These are phyloP conservation scores for Septoria petroselini DNA, from an alignment of 2,329 filamentous ascomycete species.

Conservation along the genomic window DNA sequence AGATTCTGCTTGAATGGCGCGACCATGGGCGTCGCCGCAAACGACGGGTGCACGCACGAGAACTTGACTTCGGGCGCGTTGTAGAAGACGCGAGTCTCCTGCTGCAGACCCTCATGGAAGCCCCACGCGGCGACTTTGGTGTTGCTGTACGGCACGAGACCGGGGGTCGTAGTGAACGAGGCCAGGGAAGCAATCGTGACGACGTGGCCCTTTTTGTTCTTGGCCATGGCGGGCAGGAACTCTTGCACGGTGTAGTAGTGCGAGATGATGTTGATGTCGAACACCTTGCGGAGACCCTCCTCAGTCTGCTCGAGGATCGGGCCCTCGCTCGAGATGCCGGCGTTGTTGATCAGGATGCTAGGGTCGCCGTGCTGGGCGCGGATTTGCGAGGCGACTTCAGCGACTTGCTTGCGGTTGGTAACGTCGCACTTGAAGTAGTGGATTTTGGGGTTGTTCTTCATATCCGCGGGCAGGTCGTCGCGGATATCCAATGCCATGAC, in stretches of 20 bases:
- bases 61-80: constrained; percentile 45
- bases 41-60: constrained; percentile 44
- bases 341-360: constrained; percentile 51
- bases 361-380: constrained; percentile 44
- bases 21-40: constrained; percentile 43
- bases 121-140: constrained; percentile 53
- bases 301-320: constrained; percentile 48
- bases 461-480: constrained; percentile 35
- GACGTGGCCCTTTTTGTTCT: constrained; percentile 54
- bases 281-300: constrained; percentile 47
- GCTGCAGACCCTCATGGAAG: constrained; percentile 51
- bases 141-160: constrained; percentile 53
- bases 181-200: constrained; percentile 56
- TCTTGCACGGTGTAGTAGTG: constrained; percentile 53
- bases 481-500: constrained; percentile 42
- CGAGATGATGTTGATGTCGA: constrained; percentile 53
- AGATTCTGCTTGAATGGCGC: constrained; percentile 37
- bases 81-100: constrained; percentile 45
- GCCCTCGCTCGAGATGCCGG: constrained; percentile 49
- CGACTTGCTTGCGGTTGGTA: constrained; percentile 48
- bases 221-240: constrained; percentile 53
- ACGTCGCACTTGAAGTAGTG: constrained; percentile 49
- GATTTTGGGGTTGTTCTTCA: constrained; percentile 36
- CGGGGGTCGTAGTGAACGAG: constrained; percentile 42
- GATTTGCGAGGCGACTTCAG: constrained; percentile 41